A percentile compares a stretch with the other conserved stretches of the same genome.
These are phyloP conservation scores for Penicillium glabrum DNA, from an alignment of 2,329 filamentous ascomycete genomes.

Conservation along the genomic window DNA sequence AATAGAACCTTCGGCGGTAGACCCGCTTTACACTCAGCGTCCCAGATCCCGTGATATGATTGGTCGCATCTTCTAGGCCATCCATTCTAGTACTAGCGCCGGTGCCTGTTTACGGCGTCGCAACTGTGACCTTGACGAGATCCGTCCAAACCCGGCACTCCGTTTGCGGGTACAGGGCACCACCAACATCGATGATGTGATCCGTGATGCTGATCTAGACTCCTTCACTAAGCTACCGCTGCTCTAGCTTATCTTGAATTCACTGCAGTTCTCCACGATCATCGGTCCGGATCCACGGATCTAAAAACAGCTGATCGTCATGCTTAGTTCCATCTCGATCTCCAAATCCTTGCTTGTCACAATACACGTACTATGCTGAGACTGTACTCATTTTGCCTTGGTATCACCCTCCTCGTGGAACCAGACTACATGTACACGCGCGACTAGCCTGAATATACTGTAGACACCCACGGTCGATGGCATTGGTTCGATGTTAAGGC, in stretches of 20 bases:
- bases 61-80: background rate
- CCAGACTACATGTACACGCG: too few relatives aligned
- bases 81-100: background rate
- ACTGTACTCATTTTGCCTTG: too few relatives aligned
- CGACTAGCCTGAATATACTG: too few relatives aligned
- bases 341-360: too few relatives aligned
- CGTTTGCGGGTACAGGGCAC: background rate
- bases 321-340: too few relatives aligned
- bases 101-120: background rate
- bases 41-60: background rate
- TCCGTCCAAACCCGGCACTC: background rate
- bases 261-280: background rate
- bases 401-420: too few relatives aligned
- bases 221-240: background rate
- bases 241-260: background rate
- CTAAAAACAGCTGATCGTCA: too few relatives aligned
- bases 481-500: too few relatives aligned
- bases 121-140: background rate
- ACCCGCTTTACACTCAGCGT: background rate
- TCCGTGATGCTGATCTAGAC: background rate
- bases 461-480: too few relatives aligned
- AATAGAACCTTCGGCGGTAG: background rate
- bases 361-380: too few relatives aligned
- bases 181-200: background rate
- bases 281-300: background rate